These are phyloP conservation scores for Leishmania gerbilli DNA, from an alignment of 208 protist species.

Conservation along the genomic window DNA sequence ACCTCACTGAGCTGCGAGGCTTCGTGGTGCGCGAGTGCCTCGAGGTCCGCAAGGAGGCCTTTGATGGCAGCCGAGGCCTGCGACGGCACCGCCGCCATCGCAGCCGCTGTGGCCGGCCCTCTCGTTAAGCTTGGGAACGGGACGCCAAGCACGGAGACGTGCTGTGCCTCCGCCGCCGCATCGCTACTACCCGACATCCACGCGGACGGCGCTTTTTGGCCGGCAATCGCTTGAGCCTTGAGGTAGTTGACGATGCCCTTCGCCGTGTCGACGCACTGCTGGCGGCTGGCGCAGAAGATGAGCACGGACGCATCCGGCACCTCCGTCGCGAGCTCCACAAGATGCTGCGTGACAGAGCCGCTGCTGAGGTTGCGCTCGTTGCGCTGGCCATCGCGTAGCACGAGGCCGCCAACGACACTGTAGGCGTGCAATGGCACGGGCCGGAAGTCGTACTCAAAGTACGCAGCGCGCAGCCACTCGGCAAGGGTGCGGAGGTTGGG, in stretches of 20 bases:
- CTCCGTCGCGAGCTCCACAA: slow-evolving; percentile 74
- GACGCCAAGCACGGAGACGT: slow-evolving; percentile 10
- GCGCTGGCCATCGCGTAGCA: slow-evolving; percentile 45
- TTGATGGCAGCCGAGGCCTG: slow-evolving; percentile 22
- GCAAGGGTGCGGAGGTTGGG: slow-evolving; percentile 85
- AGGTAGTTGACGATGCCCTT: slow-evolving; percentile 49
- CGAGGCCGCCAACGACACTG: slow-evolving; percentile 61
- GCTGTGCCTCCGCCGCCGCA: not conserved
- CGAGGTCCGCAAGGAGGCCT: slow-evolving; percentile 50
- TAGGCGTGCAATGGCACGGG: slow-evolving; percentile 83
- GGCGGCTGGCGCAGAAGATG: slow-evolving; percentile 85
- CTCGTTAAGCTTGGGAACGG: not conserved
- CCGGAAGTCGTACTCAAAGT: slow-evolving; percentile 74
- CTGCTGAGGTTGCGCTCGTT: slow-evolving; percentile 50
- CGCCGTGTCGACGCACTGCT: slow-evolving; percentile 80
- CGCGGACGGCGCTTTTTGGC: slow-evolving; percentile 14
- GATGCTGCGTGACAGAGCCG: slow-evolving; percentile 36
- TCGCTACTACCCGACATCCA: not conserved
- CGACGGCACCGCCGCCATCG: slow-evolving; percentile 22
- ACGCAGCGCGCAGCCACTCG: slow-evolving; percentile 75
- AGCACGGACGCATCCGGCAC: slow-evolving; percentile 64
- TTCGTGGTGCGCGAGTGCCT: slow-evolving; percentile 37
- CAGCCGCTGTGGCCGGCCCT: not conserved
- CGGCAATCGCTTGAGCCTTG: slow-evolving; percentile 21
- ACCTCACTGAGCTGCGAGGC: slow-evolving; percentile 48